phyloP scores from a whole-genome alignment of 202 grass and related monocot genomes.

The Carex arenaria region DNA sequence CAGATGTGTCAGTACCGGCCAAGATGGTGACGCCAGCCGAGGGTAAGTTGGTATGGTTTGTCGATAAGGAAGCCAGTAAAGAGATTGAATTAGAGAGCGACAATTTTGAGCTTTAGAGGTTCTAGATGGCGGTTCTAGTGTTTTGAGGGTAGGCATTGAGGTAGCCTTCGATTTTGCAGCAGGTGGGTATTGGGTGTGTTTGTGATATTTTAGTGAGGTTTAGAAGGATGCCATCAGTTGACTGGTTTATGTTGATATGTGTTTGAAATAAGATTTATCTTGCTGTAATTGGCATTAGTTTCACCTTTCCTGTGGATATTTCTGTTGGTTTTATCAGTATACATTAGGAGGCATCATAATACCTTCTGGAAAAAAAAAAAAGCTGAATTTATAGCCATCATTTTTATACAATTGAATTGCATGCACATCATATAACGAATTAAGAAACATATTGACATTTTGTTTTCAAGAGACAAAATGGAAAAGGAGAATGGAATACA shows the following conservation, averaged over 20 bases:
- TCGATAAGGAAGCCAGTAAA: slow-evolving; percentile 54
- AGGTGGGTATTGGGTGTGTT: neutral
- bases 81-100: neutral
- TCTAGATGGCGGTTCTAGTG: neutral
- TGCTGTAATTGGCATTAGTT: neutral
- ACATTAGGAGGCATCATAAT: neutral
- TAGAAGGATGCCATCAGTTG: too few relatives aligned
- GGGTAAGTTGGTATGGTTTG: slow-evolving; percentile 85
- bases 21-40: slow-evolving; percentile 56
- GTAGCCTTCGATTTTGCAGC: slow-evolving; percentile 18
- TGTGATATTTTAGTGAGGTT: too few relatives aligned
- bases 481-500: neutral
- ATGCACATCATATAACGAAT: neutral
- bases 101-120: slow-evolving; percentile 8
- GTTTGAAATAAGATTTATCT: slow-evolving; percentile 12
- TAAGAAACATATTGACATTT: neutral
- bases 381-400: neutral
- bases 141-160: neutral
- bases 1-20: slow-evolving; percentile 40
- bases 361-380: neutral
- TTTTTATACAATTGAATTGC: neutral
- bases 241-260: slow-evolving; percentile 5
- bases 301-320: neutral
- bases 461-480: neutral
- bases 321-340: neutral